These are phyloP conservation scores for Aphanocladium album DNA, from an alignment of 2,329 filamentous ascomycete genomes.

Conservation along the genomic window DNA sequence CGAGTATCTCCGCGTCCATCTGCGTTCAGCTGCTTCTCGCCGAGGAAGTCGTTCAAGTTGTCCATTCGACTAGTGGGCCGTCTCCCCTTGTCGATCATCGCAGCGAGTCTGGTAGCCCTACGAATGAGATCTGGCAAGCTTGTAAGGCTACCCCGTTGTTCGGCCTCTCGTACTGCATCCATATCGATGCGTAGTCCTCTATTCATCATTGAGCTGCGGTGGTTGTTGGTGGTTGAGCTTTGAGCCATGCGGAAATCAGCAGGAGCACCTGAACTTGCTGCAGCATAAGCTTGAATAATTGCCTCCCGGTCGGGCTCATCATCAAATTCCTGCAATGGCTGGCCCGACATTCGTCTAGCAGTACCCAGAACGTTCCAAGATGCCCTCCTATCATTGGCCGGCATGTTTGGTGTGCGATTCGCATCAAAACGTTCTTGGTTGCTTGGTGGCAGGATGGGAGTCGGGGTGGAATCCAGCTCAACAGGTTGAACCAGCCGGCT, in stretches of 20 bases:
- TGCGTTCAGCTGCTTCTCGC: constrained; percentile 35
- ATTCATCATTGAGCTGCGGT: constrained; percentile 48
- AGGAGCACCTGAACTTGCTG: constrained; percentile 41
- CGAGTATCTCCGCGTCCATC: constrained; percentile 36
- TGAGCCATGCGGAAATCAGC: constrained; percentile 25
- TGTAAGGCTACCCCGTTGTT: constrained; percentile 82
- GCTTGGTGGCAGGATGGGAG: background rate
- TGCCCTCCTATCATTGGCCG: constrained; percentile 17
- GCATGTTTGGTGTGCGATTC: background rate
- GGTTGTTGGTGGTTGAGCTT: constrained; percentile 29
- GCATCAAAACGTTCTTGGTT: background rate
- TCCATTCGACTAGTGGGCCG: constrained; percentile 56
- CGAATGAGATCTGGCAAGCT: constrained; percentile 88
- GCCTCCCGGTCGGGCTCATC: constrained; percentile 8
- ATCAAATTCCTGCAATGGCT: constrained; percentile 13
- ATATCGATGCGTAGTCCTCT: constrained; percentile 75
- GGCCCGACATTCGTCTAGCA: background rate
- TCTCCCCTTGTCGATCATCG: constrained; percentile 79
- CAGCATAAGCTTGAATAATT: constrained; percentile 45
- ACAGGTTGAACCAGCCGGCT: constrained; percentile 37
- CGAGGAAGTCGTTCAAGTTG: constrained; percentile 46
- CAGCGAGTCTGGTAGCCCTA: constrained; percentile 78
- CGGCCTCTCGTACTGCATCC: constrained; percentile 72
- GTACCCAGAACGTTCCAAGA: constrained; percentile 4
- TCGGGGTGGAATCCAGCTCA: constrained; percentile 17